Conservation (phyloP, 352 stramenopile genomes). For the Aphanomyces astaci region DNA sequence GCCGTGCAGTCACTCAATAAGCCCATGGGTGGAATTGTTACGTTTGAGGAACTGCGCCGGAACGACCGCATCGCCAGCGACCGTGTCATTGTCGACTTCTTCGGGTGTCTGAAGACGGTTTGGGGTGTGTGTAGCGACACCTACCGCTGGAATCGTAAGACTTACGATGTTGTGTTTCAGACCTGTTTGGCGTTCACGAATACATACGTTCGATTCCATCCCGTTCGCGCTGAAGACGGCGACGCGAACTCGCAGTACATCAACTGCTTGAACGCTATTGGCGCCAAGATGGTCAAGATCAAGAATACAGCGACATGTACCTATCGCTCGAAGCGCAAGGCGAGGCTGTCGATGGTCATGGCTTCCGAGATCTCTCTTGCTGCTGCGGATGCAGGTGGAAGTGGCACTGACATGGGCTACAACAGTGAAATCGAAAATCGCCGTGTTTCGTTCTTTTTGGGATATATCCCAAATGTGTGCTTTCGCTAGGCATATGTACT, state of each 20-base stretch:
- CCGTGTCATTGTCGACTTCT: constrained; percentile 22
- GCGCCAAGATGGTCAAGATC: neutral
- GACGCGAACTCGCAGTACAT: neutral
- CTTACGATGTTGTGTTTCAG: constrained; percentile 13
- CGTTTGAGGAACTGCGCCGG: neutral
- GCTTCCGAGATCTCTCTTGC: neutral
- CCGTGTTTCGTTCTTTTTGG: too few species aligned
- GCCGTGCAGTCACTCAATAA: constrained; percentile 11
- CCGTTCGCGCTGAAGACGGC: neutral
- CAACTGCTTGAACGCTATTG: neutral
- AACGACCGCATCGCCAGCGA: constrained; percentile 22
- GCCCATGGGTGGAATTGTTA: neutral
- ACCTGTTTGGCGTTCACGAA: constrained; percentile 16
- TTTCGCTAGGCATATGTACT: too few species aligned
- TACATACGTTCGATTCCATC: neutral
- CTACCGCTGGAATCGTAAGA: constrained; percentile 2
- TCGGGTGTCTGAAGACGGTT: constrained; percentile 9
- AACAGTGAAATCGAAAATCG: neutral
- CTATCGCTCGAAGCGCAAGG: neutral
- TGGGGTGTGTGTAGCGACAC: neutral
- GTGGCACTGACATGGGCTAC: neutral
- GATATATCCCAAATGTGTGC: too few species aligned
- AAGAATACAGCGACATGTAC: neutral
- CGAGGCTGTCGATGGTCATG: neutral
- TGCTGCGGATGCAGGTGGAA: neutral